Percentiles rank a stretch among this genome's conserved stretches.
These are phyloP conservation scores for Saccharomycopsis schoenii DNA, from an alignment of 805 yeast genomes.

Conservation along the genomic window DNA sequence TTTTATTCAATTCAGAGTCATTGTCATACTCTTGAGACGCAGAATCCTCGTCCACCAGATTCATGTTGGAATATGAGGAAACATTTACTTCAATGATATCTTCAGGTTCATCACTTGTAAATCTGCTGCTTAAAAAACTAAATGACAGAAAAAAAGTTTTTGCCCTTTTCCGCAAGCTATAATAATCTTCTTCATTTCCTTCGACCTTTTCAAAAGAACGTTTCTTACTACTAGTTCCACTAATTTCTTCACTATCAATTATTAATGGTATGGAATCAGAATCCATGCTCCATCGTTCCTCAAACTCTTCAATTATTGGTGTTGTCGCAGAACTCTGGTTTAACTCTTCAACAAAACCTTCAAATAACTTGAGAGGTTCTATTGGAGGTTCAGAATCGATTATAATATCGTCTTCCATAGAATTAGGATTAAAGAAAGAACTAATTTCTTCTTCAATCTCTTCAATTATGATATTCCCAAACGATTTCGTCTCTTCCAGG, in stretches of 20 bases:
- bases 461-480: neutral
- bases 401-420: neutral
- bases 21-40: no score
- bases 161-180: neutral
- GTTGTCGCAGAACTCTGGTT: neutral
- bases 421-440: neutral
- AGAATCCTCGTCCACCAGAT: no score
- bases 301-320: slow-evolving; percentile 1
- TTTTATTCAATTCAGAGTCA: no score
- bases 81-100: neutral
- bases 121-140: neutral
- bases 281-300: neutral
- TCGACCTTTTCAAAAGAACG: neutral
- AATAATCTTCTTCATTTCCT: neutral
- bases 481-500: neutral
- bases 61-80: neutral
- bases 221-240: neutral
- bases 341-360: neutral
- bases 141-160: neutral
- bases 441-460: neutral
- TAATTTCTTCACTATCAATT: neutral
- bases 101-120: neutral
- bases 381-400: neutral
- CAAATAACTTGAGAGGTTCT: neutral
- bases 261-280: neutral